phyloP scores from a whole-genome alignment of 257 asterid species.

The Fraxinus cuspidata region DNA sequence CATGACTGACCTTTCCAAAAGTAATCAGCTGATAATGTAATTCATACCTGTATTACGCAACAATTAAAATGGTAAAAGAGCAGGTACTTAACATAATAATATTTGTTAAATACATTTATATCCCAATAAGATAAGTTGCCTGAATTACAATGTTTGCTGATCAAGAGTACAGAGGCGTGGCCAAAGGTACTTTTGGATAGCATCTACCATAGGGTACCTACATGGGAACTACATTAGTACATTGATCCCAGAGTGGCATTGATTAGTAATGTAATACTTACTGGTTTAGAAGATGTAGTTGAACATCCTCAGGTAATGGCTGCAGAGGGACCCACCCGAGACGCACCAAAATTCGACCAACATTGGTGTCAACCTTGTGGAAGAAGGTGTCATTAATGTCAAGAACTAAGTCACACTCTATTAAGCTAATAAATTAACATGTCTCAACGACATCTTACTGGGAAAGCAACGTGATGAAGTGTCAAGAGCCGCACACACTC shows the following conservation, averaged over 20 bases:
- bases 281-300: constrained; percentile 51
- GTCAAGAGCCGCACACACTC: constrained; percentile 73
- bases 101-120: neutral
- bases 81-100: neutral
- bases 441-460: constrained; percentile 39
- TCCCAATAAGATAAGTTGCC: neutral
- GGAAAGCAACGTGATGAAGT: constrained; percentile 61
- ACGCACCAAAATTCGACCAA: constrained; percentile 58
- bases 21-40: constrained; percentile 56
- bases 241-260: neutral
- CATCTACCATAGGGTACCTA: constrained; percentile 54
- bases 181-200: constrained; percentile 61
- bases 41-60: constrained; percentile 45
- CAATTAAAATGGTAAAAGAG: constrained; percentile 7
- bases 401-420: constrained; percentile 7
- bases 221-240: neutral
- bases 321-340: constrained; percentile 73
- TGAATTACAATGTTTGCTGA: constrained; percentile 33
- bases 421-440: neutral
- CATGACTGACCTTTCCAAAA: constrained; percentile 50
- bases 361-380: constrained; percentile 65
- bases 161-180: constrained; percentile 40
- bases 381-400: neutral
- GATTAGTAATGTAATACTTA: constrained; percentile 25
- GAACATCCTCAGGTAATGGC: constrained; percentile 51